phyloP scores from a whole-genome alignment of 75 land plant species.

The Adiantum capillusveneris region DNA sequence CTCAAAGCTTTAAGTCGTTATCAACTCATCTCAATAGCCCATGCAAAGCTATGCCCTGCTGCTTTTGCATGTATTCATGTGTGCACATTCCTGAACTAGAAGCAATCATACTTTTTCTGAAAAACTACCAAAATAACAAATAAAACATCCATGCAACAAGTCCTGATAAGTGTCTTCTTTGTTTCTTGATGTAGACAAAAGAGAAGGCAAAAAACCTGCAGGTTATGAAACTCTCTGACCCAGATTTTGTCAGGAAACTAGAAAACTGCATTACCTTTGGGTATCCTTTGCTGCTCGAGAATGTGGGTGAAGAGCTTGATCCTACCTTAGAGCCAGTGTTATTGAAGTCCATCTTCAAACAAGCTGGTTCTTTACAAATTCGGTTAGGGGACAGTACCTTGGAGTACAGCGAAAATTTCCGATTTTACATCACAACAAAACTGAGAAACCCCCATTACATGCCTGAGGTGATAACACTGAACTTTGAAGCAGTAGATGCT shows the following conservation, averaged over 20 bases:
- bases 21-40: no score
- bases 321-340: slow-evolving; percentile 34
- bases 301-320: slow-evolving; percentile 34
- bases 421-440: slow-evolving; percentile 36
- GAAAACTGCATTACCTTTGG: slow-evolving; percentile 37
- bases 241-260: slow-evolving; percentile 34
- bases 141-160: no score
- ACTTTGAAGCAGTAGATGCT: no score
- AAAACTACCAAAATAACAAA: no score
- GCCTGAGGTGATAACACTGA: slow-evolving; percentile 23
- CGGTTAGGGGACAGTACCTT: slow-evolving; percentile 29
- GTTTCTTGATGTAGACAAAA: slow-evolving; percentile 16
- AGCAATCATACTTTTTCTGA: no score
- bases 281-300: slow-evolving; percentile 29
- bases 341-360: slow-evolving; percentile 24
- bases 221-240: slow-evolving; percentile 23
- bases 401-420: slow-evolving; percentile 29
- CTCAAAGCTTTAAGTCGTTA: no score
- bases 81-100: no score
- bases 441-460: slow-evolving; percentile 35
- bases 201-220: slow-evolving; percentile 28
- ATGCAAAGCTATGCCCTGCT: no score
- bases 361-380: slow-evolving; percentile 27
- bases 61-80: no score
- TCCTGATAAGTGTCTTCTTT: neutral